Evolutionary conservation across 208 protist genomes (phyloP), one percentile per base, ranked within the genome.

Genomic region (Crithidia mellificae): DNA sequence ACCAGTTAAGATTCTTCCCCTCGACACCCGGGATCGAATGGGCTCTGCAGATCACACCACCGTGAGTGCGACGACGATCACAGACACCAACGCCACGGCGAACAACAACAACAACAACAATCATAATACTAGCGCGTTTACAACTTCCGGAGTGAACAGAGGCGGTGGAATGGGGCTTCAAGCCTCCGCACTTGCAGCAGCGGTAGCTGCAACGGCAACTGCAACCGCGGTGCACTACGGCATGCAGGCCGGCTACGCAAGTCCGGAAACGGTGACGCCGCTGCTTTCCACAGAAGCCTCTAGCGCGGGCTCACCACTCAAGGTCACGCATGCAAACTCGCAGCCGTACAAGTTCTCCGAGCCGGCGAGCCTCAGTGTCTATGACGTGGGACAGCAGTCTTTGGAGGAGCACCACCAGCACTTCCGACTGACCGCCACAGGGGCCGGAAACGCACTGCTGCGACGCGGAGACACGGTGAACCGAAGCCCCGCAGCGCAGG

Each of bases 331-430:
- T n/a, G n/a, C n/a, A n/a, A n/a, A 22, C 30, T 43, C 11, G 39
- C 27, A 34, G 3, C 38, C 27, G 15, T 52, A 19, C 29, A 15
- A 20, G 14, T 43, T 14, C 25, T n/a, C 25, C 0, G n/a, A 59
- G 1, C 63, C 20, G 11, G 52, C 44, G 6, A 68, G 53, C 51
- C 22, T 64, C 15, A 74, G 68, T 12, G 27, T 63, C 7, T 63
- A 39, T 17, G 70, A 76, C 56, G 56, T 76, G 19, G 70, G 70
- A 0, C 63, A 61, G 55, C 70, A 76, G 70, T 76, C 70, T 0
- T 19, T 76, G 1, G 70, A 76, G 44, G 70, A 76, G 54, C 70
- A 76, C 41, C 70, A 65, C 19, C 70, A 70, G 14, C 63, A 76
- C 54, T 58, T 47, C 22, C 70, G 63, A 6, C 38, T 76, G n/a